A percentile compares a stretch with the other conserved stretches of the same genome.
phyloP scores from a whole-genome alignment of 768 basidiomycete genomes.

The Tulasnella sp. region DNA sequence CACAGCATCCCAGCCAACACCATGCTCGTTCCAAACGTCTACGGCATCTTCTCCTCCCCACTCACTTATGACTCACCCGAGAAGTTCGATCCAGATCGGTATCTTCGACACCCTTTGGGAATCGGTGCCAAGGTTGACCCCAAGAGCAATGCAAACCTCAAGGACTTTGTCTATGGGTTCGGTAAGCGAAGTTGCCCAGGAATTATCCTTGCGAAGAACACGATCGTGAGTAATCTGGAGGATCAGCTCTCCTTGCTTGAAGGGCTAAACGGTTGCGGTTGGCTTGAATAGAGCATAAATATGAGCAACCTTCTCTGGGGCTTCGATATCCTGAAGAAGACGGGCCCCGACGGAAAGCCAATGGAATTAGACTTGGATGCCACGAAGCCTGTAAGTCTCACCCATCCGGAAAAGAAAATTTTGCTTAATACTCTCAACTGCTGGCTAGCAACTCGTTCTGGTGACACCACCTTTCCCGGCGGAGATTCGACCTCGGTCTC shows the following conservation, averaged over 20 bases:
- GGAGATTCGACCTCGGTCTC: constrained; percentile 2
- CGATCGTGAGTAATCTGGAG: constrained; percentile 2
- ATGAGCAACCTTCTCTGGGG: constrained; percentile 11
- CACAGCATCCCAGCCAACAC: constrained; percentile 28
- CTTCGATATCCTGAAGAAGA: constrained; percentile 11
- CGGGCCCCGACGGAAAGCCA: background rate
- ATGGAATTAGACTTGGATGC: constrained; percentile 15
- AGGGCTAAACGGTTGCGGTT: background rate
- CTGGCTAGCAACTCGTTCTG: background rate
- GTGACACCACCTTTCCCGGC: constrained; percentile 6
- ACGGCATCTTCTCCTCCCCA: constrained; percentile 42
- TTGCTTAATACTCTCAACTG: no score
- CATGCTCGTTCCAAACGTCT: constrained; percentile 25
- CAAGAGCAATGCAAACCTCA: background rate
- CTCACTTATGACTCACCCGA: constrained; percentile 49
- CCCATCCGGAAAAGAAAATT: background rate
- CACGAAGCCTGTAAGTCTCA: constrained; percentile 13
- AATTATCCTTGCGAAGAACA: constrained; percentile 1
- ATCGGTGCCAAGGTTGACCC: constrained; percentile 4
- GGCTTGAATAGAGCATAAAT: constrained; percentile 9
- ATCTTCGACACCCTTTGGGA: constrained; percentile 35
- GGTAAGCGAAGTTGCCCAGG: constrained; percentile 18
- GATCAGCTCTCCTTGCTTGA: background rate
- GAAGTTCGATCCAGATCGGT: constrained; percentile 47
- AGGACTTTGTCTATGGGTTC: constrained; percentile 17